Percentiles rank a stretch among this genome's conserved stretches.
Evolutionary conservation across 176 grass and related monocot species (phyloP).

Genomic region (Aechmea fasciata): DNA sequence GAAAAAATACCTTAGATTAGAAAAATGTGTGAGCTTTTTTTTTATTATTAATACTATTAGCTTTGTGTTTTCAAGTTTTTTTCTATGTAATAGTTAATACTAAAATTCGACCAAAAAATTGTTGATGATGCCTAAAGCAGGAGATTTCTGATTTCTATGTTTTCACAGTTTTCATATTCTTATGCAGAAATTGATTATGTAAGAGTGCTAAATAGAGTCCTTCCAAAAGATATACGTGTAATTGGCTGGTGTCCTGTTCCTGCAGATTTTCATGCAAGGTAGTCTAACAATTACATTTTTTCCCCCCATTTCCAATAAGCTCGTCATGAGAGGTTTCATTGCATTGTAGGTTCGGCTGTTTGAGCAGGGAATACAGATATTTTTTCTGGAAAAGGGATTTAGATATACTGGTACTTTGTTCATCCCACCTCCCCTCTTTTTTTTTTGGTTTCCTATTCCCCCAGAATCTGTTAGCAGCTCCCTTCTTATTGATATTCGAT

Average conservation of each 20-base stretch:
- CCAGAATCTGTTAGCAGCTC: neutral
- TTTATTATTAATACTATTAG: too few species aligned
- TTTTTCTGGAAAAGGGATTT: slow-evolving; percentile 80
- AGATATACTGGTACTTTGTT: slow-evolving; percentile 50
- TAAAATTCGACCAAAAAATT: too few species aligned
- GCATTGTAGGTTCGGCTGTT: slow-evolving; percentile 79
- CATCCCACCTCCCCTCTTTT: neutral
- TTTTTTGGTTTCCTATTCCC: too few species aligned
- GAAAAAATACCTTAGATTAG: too few species aligned
- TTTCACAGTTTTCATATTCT: slow-evolving; percentile 2
- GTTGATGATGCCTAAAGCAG: slow-evolving; percentile 8
- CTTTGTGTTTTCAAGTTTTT: too few species aligned
- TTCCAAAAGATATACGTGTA: slow-evolving; percentile 82
- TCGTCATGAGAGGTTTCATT: neutral
- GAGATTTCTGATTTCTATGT: slow-evolving; percentile 6
- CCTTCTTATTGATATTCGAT: slow-evolving; percentile 15
- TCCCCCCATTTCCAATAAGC: neutral
- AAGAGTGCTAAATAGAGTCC: slow-evolving; percentile 78
- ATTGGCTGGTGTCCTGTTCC: slow-evolving; percentile 77
- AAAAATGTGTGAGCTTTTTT: too few species aligned
- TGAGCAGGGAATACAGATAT: slow-evolving; percentile 81
- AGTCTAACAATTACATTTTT: slow-evolving; percentile 15
- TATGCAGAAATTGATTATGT: slow-evolving; percentile 91
- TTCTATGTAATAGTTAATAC: too few species aligned
- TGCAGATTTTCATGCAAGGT: slow-evolving; percentile 79